Conservation (phyloP, 768 basidiomycete genomes). For the Russula griseocarnosa region DNA sequence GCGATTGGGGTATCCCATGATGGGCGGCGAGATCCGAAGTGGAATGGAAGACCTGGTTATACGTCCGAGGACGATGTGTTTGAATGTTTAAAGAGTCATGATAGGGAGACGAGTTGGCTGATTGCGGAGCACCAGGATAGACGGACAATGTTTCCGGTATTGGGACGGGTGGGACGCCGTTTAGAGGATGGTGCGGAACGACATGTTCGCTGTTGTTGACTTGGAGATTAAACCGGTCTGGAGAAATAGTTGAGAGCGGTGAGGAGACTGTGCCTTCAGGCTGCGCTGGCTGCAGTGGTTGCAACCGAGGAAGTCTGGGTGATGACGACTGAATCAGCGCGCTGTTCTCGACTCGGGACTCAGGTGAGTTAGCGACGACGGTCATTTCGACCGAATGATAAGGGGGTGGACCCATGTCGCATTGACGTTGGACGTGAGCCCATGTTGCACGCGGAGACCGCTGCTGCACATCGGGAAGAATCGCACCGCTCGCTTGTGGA, state of each 20-base stretch:
- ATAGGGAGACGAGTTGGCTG: constrained; percentile 46
- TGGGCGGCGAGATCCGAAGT: constrained; percentile 68
- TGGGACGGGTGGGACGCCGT: constrained; percentile 39
- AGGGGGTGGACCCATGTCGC: constrained; percentile 25
- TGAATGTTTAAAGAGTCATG: constrained; percentile 57
- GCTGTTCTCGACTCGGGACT: constrained; percentile 35
- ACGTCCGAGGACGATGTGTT: constrained; percentile 63
- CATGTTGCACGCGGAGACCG: constrained; percentile 28
- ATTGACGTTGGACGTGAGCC: constrained; percentile 29
- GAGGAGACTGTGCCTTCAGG: constrained; percentile 33
- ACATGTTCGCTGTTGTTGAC: constrained; percentile 44
- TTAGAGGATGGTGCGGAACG: constrained; percentile 42
- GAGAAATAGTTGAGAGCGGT: constrained; percentile 51
- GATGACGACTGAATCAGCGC: constrained; percentile 46
- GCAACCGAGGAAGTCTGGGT: constrained; percentile 52
- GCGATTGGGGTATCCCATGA: constrained; percentile 71
- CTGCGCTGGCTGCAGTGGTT: constrained; percentile 45
- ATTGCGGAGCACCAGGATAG: constrained; percentile 40
- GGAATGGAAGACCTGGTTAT: constrained; percentile 55
- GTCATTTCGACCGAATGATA: constrained; percentile 11
- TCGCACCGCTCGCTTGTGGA: constrained; percentile 23
- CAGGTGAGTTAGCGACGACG: constrained; percentile 17
- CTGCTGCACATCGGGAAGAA: constrained; percentile 21
- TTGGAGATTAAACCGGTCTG: constrained; percentile 35
- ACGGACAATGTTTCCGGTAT: constrained; percentile 36